Evolutionary conservation across 352 stramenopile species (phyloP), one percentile per base, ranked within the genome.

Genomic region (Globisporangium paroecandrum): DNA sequence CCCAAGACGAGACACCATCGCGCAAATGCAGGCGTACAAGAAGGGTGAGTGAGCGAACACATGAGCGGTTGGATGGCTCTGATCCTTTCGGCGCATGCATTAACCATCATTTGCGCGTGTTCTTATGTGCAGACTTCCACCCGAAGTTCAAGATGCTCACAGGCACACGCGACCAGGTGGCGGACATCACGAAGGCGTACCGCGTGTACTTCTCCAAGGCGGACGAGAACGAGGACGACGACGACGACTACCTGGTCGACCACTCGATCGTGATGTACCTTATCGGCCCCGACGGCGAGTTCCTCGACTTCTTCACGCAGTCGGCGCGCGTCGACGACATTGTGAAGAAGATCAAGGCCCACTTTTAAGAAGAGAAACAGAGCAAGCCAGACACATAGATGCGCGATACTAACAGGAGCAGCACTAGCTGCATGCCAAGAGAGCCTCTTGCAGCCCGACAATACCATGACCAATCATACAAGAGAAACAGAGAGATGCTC

Each of bases 211-310:
- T 99, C 69, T 98, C 87, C 68, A 99, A 99, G 78, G 97, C 90
- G 9, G 87, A 95, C 65, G 89, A 97, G 73, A 94, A 97, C 58
- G 95, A 99, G 22, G 86, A 95, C 47, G 87, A 96, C 69, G 97
- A 99, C 76, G 97, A 99, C 64, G 97, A 99, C 74, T 99, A 99
- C 78, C 82, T 99, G n/a, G 97, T 99, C 5, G 98, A 99, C 82
- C 98, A 99, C 82, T 99, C 95, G 36, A 99, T 99, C 81, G 98
- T 99, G 43, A 97, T 99, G 82, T 99, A 99, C 81, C 96, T 99
- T 69, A 85, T 99, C 62, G 89, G 89, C 0, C 93, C 97, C 1
- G 91, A 98, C 57, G 98, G 98, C 59, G 89, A 99, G 73, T 98
- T 99, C 73, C 81, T 99, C 22, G 97, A 99, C 76, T 99, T 99